Evolutionary conservation across 208 protist genomes (phyloP), one percentile per base, ranked within the genome.

Genomic region (Wallacemonas rigidus): DNA sequence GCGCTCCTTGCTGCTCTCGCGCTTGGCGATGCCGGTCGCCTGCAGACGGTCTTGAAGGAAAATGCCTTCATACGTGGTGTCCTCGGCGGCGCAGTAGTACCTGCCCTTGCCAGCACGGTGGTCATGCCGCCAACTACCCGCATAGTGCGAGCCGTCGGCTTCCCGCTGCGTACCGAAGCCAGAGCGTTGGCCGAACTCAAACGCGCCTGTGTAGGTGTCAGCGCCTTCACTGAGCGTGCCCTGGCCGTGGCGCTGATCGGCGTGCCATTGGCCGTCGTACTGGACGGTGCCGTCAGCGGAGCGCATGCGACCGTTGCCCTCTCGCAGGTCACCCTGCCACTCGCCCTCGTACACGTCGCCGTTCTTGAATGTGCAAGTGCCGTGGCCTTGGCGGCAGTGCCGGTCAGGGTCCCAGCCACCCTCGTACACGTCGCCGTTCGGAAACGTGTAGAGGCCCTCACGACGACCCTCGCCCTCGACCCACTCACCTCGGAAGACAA

Each of bases 201-300:
- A 98, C 15, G 70, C 67, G 38, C 95, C 95, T 26, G 93, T 83
- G 83, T 96, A 98, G 5, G 82, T 62, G 39, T 74, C 55, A 14
- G 92, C 78, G 14, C 73, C 79, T 47, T 87, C 82, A 3, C 70
- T 72, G 17, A 95, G 82, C 1, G 63, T 71, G 26, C 95, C 95
- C 11, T 87, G 40, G 50, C 95, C 95, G 79, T 92, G 70, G 14
- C 87, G 85, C 70, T 83, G 36, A 58, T 91, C 85, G 2, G 77
- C 57, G 6, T 39, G 9, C 93, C 95, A 98, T 58, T 77, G 69
- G 5, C 95, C 95, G 14, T 89, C 86, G 80, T 97, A 98, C n/a
- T 44, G 6, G 44, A 76, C 69, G 2, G 69, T 69, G 12, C 74
- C 76, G 60, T 76, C 74, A 2, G 55, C 47, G 38, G 57, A 69